A percentile compares a stretch with the other conserved stretches of the same genome.
Conservation (phyloP, 73 alveolate species). For the Blepharisma japonicum region DNA sequence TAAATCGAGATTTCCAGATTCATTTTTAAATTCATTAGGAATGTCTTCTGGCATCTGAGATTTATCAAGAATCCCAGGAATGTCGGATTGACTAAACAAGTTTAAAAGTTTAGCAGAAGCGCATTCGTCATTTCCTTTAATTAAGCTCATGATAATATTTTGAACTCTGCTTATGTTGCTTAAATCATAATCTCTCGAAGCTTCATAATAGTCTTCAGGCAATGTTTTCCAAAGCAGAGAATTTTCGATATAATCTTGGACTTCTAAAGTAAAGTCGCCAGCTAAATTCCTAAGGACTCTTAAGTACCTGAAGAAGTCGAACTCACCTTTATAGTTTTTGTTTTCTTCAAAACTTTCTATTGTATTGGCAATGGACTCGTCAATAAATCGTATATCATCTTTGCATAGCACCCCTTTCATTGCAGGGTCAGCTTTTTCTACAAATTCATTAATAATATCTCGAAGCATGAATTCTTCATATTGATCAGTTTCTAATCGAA, state of each 20-base stretch:
- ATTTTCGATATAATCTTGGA: conserved; percentile 17
- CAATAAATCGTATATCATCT: neutral
- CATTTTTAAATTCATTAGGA: neutral
- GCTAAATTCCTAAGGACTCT: neutral
- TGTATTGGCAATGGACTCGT: neutral
- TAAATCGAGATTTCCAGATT: conserved; percentile 11
- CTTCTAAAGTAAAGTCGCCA: conserved; percentile 10
- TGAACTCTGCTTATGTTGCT: neutral
- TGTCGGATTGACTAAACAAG: no score
- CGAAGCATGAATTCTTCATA: conserved; percentile 1
- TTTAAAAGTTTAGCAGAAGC: neutral
- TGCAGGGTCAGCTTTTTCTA: conserved; percentile 24
- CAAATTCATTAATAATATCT: neutral
- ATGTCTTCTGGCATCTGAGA: neutral
- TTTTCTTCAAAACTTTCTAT: conserved; percentile 8
- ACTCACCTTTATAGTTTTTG: conserved; percentile 13
- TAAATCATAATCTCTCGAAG: conserved; percentile 6
- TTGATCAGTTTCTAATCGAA: neutral
- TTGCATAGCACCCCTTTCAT: conserved; percentile 16
- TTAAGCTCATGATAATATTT: neutral
- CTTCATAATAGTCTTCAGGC: conserved; percentile 25
- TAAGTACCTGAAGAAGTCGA: conserved; percentile 1
- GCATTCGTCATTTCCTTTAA: neutral
- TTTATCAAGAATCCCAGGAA: no score
- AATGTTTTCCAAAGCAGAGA: neutral